Evolutionary conservation across 345 rosid species (phyloP), one percentile per base, ranked within the genome.

Genomic region (Eucalyptus coolabah): DNA sequence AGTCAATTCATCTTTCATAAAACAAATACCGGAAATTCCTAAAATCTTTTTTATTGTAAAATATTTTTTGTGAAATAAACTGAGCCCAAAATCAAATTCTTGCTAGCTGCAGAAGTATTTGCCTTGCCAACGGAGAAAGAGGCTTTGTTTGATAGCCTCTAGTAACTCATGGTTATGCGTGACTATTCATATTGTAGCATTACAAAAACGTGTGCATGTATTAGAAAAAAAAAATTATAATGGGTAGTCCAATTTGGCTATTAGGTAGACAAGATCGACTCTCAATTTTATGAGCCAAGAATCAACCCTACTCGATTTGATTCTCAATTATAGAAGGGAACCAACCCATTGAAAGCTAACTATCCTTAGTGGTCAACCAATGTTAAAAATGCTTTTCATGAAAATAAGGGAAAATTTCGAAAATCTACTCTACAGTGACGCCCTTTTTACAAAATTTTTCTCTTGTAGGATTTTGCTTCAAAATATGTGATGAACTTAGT

Each of bases 51-150:
- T 47, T 15, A 50, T 15, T 6, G 0, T 0, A 50, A 50, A 50
- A 5, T 6, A 1, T 50, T 50, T 50, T 50, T 6, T 0, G 1
- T 0, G 1, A 50, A 50, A 50, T 0, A 14, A 50, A 14, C 0
- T 1, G 15, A 0, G 3, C 0, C 18, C 15, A 50, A 50, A 50
- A 3, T 17, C 56, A 7, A 60, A 28, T 60, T 2, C 72, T 65
- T 30, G 19, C 18, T 4, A 17, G 72, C 1, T n/a, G 37, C 37
- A 15, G 0, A n/a, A 30, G 9, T 14, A 30, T 5, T 65, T 6
- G 37, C 37, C 77, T n/a, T 15, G 18, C 34, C 34, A 1, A n/a
- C 37, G 1, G 69, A 60, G 32, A 30, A n/a, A 8, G 21, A 67
- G 23, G 80, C 40, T 16, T 8, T 67, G 42, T 32, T 69, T 69